Evolutionary conservation across 108 stramenopile species (phyloP).

Genomic region (Cyclotella kingstonii): DNA sequence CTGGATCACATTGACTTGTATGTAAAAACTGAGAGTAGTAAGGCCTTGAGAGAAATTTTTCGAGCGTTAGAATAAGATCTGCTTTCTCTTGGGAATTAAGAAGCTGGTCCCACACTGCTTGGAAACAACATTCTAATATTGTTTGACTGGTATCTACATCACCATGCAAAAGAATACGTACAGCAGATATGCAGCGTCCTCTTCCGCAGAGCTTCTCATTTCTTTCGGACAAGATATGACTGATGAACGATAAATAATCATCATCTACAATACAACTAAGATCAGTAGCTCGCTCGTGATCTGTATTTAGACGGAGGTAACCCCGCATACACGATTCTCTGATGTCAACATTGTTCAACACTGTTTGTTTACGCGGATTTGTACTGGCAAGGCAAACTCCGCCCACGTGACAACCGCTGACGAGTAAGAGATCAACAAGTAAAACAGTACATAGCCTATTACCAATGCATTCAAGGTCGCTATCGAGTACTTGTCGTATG

Average conservation of each 20-base stretch:
- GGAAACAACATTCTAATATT: slow-evolving; percentile 53
- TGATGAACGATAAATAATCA: slow-evolving; percentile 19
- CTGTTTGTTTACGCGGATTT: not conserved
- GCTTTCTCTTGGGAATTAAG: slow-evolving; percentile 42
- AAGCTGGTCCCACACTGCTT: slow-evolving; percentile 56
- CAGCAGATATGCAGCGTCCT: slow-evolving; percentile 46
- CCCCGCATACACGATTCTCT: too few species aligned
- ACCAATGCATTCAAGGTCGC: slow-evolving; percentile 69
- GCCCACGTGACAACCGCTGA: slow-evolving; percentile 5
- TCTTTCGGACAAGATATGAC: slow-evolving; percentile 24
- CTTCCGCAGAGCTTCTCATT: slow-evolving; percentile 16
- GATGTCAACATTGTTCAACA: too few species aligned
- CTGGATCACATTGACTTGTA: slow-evolving; percentile 10
- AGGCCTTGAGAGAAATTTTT: slow-evolving; percentile 62
- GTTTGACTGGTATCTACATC: slow-evolving; percentile 46
- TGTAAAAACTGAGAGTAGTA: slow-evolving; percentile 72
- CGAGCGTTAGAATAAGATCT: slow-evolving; percentile 50
- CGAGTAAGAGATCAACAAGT: slow-evolving; percentile 64
- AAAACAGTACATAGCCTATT: slow-evolving; percentile 66
- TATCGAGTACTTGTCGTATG: slow-evolving; percentile 57
- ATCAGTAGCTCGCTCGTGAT: not conserved
- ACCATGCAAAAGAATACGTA: slow-evolving; percentile 56
- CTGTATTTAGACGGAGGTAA: slow-evolving; percentile 1
- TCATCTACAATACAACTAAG: slow-evolving; percentile 4
- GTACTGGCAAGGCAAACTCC: slow-evolving; percentile 2